Evolutionary conservation across 768 basidiomycete genomes (phyloP).

Genomic region (Suillus spraguei): DNA sequence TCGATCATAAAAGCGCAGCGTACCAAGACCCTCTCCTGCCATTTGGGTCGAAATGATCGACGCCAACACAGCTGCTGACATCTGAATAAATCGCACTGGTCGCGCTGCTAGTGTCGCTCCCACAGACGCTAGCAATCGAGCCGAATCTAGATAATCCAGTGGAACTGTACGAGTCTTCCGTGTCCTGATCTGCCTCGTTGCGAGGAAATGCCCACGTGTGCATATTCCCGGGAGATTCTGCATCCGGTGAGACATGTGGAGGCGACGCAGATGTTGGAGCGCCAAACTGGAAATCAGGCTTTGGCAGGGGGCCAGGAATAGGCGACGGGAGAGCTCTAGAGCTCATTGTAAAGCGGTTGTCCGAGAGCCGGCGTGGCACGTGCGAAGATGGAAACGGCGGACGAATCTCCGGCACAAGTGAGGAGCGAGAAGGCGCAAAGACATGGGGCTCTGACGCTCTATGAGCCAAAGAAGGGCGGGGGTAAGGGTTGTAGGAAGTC

Average conservation of each 20-base stretch:
- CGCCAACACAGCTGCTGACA: constrained; percentile 38
- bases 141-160: constrained; percentile 54
- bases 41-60: constrained; percentile 37
- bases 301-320: constrained; percentile 57
- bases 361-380: constrained; percentile 36
- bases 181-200: constrained; percentile 48
- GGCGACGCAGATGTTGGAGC: constrained; percentile 50
- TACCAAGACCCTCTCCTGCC: constrained; percentile 36
- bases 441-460: constrained; percentile 37
- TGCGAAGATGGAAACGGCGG: constrained; percentile 17
- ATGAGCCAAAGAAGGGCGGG: constrained; percentile 32
- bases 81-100: constrained; percentile 55
- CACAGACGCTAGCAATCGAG: constrained; percentile 60
- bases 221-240: constrained; percentile 33
- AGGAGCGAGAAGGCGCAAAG: constrained; percentile 39
- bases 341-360: constrained; percentile 51
- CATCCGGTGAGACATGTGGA: constrained; percentile 52
- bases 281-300: constrained; percentile 66
- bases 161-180: constrained; percentile 55
- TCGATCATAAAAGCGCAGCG: constrained; percentile 14
- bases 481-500: constrained; percentile 41
- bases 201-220: constrained; percentile 48
- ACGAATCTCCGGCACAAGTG: constrained; percentile 26
- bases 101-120: constrained; percentile 59
- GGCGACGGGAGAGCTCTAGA: constrained; percentile 51